Evolutionary conservation across 352 stramenopile species (phyloP).

Genomic region (Globisporangium orthogonon): DNA sequence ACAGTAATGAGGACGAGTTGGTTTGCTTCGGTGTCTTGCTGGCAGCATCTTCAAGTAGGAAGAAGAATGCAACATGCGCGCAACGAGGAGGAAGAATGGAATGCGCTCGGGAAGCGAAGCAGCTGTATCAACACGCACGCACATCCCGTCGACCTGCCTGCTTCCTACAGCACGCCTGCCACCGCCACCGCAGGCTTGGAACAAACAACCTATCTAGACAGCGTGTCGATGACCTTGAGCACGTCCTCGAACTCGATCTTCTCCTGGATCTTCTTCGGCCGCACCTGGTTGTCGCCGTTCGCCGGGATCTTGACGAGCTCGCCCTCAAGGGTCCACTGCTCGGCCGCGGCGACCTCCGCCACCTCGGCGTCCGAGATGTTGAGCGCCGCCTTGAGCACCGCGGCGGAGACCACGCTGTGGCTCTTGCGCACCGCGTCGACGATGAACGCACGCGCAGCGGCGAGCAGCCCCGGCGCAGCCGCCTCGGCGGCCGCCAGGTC

Average conservation of each 20-base stretch:
- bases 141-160: not conserved
- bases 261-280: slow-evolving; percentile 84
- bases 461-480: slow-evolving; percentile 58
- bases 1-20: no score
- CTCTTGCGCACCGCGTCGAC: slow-evolving; percentile 61
- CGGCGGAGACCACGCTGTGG: slow-evolving; percentile 54
- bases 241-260: slow-evolving; percentile 84
- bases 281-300: slow-evolving; percentile 85
- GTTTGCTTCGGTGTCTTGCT: no score
- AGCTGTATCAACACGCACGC: not conserved
- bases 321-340: slow-evolving; percentile 63
- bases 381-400: slow-evolving; percentile 61
- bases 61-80: not conserved
- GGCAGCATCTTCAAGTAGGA: not conserved
- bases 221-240: slow-evolving; percentile 80
- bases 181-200: not conserved
- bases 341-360: slow-evolving; percentile 40
- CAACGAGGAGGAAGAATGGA: not conserved
- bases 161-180: not conserved
- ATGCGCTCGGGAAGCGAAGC: not conserved
- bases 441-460: slow-evolving; percentile 74
- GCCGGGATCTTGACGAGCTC: slow-evolving; percentile 47
- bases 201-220: slow-evolving; percentile 71
- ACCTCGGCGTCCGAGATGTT: slow-evolving; percentile 68
- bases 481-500: slow-evolving; percentile 52